A percentile compares a stretch with the other conserved stretches of the same genome.
Conservation (phyloP, 2,329 filamentous ascomycete species). For the Trichoderma sp. region DNA sequence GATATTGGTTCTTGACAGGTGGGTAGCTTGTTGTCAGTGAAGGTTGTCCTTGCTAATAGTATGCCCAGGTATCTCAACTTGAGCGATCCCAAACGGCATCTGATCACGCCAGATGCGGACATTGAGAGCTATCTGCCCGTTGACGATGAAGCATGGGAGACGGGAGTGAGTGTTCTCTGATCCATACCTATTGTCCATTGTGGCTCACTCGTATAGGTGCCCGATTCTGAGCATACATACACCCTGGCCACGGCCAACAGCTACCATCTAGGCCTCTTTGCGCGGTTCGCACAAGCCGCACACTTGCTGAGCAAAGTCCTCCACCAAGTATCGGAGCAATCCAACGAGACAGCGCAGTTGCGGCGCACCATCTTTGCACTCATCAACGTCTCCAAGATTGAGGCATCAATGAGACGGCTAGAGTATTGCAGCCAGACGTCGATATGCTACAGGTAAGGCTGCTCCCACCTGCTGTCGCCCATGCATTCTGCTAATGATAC, state of each 20-base stretch:
- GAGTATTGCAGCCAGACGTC: conserved; percentile 26
- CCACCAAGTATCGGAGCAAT: not conserved
- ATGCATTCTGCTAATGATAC: not conserved
- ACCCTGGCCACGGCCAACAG: conserved; percentile 22
- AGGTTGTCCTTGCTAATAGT: not conserved
- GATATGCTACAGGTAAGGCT: conserved; percentile 23
- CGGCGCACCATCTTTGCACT: conserved; percentile 28
- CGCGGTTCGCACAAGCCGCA: conserved; percentile 26
- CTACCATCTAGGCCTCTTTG: conserved; percentile 26
- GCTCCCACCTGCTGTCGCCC: no score
- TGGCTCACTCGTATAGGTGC: not conserved
- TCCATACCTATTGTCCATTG: no score
- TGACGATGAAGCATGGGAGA: conserved; percentile 27
- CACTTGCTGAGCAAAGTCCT: conserved; percentile 28
- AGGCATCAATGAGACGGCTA: conserved; percentile 17
- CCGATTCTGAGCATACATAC: not conserved
- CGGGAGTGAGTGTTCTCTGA: conserved; percentile 6
- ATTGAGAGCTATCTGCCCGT: conserved; percentile 26
- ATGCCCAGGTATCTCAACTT: conserved; percentile 24
- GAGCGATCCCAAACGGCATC: conserved; percentile 19
- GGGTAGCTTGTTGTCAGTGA: not conserved
- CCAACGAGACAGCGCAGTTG: conserved; percentile 19
- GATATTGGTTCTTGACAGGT: conserved; percentile 26
- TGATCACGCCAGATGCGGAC: conserved; percentile 27
- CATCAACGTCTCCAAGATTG: conserved; percentile 17